Evolutionary conservation across 2,329 filamentous ascomycete species (phyloP).

Genomic region (Atkinsonella hypoxylon): DNA sequence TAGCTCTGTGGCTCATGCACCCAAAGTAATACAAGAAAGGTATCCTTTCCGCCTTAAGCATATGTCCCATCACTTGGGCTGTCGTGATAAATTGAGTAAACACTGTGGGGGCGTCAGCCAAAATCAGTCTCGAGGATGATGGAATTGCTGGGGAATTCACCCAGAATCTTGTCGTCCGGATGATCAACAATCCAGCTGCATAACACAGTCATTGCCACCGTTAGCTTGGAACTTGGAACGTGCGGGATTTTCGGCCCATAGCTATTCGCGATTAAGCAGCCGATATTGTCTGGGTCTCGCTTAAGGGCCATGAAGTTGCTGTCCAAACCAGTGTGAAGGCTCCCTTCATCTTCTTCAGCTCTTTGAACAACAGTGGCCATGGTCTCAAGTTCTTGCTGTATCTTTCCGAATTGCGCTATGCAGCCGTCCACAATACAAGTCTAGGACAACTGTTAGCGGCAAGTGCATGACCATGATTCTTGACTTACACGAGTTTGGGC

Average conservation of each 20-base stretch:
- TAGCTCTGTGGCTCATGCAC: conserved; percentile 3
- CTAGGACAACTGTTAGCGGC: not conserved
- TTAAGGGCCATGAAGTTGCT: conserved; percentile 7
- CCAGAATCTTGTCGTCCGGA: conserved; percentile 27
- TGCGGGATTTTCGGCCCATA: not conserved
- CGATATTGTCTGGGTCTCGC: conserved; percentile 3
- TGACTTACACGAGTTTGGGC: too few relatives aligned
- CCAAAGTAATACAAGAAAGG: conserved; percentile 28
- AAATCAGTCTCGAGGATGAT: accelerated
- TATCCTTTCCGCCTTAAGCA: conserved; percentile 19
- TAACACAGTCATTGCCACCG: conserved; percentile 19
- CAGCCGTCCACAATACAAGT: not conserved
- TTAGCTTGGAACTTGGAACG: conserved; percentile 20
- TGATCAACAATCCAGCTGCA: conserved; percentile 18
- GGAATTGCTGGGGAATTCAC: conserved; percentile 12
- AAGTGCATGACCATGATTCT: too few relatives aligned
- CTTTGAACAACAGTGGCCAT: not conserved
- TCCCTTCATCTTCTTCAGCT: accelerated
- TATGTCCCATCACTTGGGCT: conserved; percentile 22
- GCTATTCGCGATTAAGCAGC: conserved; percentile 14
- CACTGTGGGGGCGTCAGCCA: conserved; percentile 13
- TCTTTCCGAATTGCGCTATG: accelerated
- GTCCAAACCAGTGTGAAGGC: conserved; percentile 15
- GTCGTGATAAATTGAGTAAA: conserved; percentile 24
- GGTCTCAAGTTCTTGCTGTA: conserved; percentile 3